These are phyloP conservation scores for Prunus mume DNA, from an alignment of 306 rosid genomes.

Conservation along the genomic window DNA sequence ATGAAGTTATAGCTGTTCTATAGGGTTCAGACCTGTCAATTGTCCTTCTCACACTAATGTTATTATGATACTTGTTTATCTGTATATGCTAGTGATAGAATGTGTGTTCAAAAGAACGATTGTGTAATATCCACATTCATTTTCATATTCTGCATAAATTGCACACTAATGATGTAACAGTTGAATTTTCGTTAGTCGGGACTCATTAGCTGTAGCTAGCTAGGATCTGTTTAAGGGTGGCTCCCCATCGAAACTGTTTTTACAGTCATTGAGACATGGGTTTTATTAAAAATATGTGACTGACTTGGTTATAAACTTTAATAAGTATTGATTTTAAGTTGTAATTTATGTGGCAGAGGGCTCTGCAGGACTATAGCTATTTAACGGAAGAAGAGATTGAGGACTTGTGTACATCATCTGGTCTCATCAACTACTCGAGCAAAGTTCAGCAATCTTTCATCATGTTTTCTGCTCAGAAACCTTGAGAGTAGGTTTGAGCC, in stretches of 20 bases:
- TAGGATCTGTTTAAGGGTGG: background rate
- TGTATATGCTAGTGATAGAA: background rate
- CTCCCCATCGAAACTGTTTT: background rate
- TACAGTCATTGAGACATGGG: background rate
- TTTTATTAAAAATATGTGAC: background rate
- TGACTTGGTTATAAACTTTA: constrained; percentile 7
- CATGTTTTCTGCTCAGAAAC: constrained; percentile 80
- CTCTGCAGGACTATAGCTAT: constrained; percentile 37
- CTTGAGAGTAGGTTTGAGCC: constrained; percentile 37
- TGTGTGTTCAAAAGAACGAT: background rate
- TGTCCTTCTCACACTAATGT: background rate
- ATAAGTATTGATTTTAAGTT: constrained; percentile 7
- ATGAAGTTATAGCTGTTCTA: background rate
- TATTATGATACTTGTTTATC: background rate
- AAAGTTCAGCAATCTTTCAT: constrained; percentile 65
- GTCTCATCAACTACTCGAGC: constrained; percentile 74
- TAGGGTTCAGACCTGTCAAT: background rate
- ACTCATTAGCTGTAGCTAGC: background rate
- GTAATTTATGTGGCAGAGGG: constrained; percentile 39
- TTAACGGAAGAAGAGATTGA: constrained; percentile 63
- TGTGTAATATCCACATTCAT: background rate
- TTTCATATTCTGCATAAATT: background rate
- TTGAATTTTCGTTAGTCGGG: background rate
- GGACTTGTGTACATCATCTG: constrained; percentile 73
- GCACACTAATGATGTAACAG: background rate